Percentiles rank a stretch among this genome's conserved stretches.
These are phyloP conservation scores for Aureobasidium sp. DNA, from an alignment of 2,329 filamentous ascomycete species.

Conservation along the genomic window DNA sequence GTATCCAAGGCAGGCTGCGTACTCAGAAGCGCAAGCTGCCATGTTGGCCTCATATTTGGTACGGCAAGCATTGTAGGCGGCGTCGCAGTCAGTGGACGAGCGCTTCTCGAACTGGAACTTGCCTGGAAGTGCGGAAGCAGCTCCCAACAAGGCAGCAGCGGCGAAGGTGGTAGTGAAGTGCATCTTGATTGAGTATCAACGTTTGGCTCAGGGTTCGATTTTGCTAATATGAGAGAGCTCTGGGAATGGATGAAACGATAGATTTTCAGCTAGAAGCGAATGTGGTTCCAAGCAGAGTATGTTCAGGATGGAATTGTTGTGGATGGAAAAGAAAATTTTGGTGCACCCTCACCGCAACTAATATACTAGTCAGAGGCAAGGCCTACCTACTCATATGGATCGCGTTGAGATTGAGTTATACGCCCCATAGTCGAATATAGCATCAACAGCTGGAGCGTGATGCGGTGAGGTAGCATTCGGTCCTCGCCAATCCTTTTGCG, in stretches of 20 bases:
- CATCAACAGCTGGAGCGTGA: not conserved
- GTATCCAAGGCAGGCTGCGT: conserved; percentile 18
- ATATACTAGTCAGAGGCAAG: not conserved
- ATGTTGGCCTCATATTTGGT: conserved; percentile 7
- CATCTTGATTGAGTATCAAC: conserved; percentile 1
- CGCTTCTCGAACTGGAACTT: conserved; percentile 9
- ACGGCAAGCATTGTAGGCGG: not conserved
- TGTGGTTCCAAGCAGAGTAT: not conserved
- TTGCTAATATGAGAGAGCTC: not conserved
- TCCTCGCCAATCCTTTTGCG: not conserved
- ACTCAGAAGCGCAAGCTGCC: conserved; percentile 15
- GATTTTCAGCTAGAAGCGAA: not conserved
- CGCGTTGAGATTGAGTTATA: not conserved
- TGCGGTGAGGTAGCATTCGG: conserved; percentile 1
- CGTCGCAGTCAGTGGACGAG: not conserved
- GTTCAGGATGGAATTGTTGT: not conserved
- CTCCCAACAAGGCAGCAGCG: conserved; percentile 4
- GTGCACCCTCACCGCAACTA: not conserved
- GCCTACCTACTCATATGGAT: not conserved
- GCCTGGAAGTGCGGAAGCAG: conserved; percentile 12
- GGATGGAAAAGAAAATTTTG: not conserved
- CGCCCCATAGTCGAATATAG: conserved; percentile 1
- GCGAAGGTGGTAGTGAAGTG: conserved; percentile 7
- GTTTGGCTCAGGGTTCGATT: not conserved
- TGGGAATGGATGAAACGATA: not conserved